Conservation (phyloP, 805 yeast genomes). For the Candida boleticola region DNA sequence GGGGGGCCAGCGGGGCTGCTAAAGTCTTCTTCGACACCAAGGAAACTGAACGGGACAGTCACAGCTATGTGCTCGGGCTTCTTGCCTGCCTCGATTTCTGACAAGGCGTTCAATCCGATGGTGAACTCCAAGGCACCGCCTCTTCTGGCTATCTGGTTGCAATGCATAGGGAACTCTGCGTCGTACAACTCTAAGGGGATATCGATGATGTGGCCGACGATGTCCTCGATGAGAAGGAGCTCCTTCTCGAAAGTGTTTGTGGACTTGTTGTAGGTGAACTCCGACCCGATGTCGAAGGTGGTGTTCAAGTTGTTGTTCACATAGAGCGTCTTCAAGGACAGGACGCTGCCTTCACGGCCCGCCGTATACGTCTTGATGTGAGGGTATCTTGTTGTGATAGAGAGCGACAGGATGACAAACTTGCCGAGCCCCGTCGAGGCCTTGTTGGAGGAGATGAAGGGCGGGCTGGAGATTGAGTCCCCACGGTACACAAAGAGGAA, state of each 20-base stretch:
- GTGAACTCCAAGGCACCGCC: conserved; percentile 2
- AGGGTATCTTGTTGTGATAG: background rate
- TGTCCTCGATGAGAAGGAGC: conserved; percentile 1
- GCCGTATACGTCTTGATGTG: conserved; percentile 2
- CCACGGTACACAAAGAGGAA: conserved; percentile 2
- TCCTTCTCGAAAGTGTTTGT: background rate
- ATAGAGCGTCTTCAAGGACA: background rate
- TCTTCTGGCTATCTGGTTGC: conserved; percentile 3
- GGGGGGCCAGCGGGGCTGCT: background rate
- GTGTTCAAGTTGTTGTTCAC: background rate
- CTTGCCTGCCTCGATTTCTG: background rate
- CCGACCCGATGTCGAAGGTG: conserved; percentile 3
- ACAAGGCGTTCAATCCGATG: background rate
- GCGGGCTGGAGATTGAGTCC: background rate
- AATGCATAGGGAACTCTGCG: conserved; percentile 4
- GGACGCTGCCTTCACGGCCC: background rate
- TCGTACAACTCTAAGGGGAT: conserved; percentile 1
- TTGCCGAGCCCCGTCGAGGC: conserved; percentile 1
- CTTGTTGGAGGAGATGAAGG: background rate
- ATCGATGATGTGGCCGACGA: conserved; percentile 2
- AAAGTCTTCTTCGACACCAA: conserved; percentile 1
- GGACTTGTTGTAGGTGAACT: conserved; percentile 1
- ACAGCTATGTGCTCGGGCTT: conserved; percentile 1
- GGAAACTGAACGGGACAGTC: conserved; percentile 3
- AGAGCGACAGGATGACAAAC: conserved; percentile 1